phyloP scores from a whole-genome alignment of 495 filamentous ascomycete genomes.

The Halenospora varia region DNA sequence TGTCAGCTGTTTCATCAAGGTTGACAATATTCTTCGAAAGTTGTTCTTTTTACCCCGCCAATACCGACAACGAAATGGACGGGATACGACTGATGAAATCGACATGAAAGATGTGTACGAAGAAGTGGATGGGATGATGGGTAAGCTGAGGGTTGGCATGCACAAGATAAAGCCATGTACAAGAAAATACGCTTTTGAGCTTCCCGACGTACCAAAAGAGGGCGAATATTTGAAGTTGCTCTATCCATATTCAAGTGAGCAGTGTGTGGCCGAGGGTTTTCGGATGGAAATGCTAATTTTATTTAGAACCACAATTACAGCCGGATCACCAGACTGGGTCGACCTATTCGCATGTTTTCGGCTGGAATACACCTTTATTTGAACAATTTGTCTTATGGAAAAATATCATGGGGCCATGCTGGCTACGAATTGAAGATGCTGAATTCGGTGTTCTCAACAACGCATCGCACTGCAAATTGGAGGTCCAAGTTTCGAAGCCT shows the following conservation, averaged over 20 bases:
- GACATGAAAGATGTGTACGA: slow-evolving; percentile 85
- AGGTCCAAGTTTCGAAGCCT: slow-evolving; percentile 76
- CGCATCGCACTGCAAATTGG: slow-evolving; percentile 94
- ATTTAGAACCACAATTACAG: slow-evolving; percentile 49
- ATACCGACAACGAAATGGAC: slow-evolving; percentile 50
- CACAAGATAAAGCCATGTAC: slow-evolving; percentile 89
- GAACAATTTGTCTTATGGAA: slow-evolving; percentile 99
- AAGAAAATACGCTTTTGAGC: slow-evolving; percentile 93
- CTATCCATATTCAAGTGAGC: slow-evolving; percentile 73
- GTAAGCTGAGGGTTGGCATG: slow-evolving; percentile 72
- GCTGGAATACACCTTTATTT: slow-evolving; percentile 88
- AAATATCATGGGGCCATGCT: slow-evolving; percentile 97
- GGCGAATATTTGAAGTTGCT: slow-evolving; percentile 88
- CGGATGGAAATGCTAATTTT: slow-evolving; percentile 13
- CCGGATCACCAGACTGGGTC: slow-evolving; percentile 71
- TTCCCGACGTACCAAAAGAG: slow-evolving; percentile 82
- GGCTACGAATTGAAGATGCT: slow-evolving; percentile 82
- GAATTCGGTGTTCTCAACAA: slow-evolving; percentile 85
- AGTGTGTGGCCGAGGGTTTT: background rate
- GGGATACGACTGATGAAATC: slow-evolving; percentile 73
- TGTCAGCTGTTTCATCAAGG: slow-evolving; percentile 91
- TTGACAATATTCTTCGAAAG: slow-evolving; percentile 92
- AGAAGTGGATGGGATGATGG: slow-evolving; percentile 84
- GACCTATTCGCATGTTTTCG: slow-evolving; percentile 93
- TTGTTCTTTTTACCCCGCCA: slow-evolving; percentile 89